These are phyloP conservation scores for Zymoseptoria pseudotritici DNA, from an alignment of 2,329 filamentous ascomycete genomes.

Conservation along the genomic window DNA sequence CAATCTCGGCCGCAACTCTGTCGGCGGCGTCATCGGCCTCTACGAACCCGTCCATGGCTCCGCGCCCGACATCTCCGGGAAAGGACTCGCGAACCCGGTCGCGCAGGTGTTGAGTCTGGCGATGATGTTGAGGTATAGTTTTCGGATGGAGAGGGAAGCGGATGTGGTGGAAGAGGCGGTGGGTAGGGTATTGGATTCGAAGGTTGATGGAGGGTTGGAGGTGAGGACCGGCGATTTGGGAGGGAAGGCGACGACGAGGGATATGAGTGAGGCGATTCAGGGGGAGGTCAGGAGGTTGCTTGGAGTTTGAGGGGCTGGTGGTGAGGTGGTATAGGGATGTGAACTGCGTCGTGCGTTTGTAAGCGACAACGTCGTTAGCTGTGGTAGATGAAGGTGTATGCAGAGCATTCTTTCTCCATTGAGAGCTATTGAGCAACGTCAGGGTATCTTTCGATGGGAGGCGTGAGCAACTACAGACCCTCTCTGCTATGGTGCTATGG, in stretches of 20 bases:
- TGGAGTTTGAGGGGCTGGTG: constrained; percentile 1
- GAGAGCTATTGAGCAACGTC: not conserved
- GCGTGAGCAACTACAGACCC: not conserved
- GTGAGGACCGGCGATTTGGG: constrained; percentile 49
- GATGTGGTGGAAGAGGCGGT: constrained; percentile 47
- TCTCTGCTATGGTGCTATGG: not conserved
- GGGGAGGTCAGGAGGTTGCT: constrained; percentile 21
- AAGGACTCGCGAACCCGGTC: constrained; percentile 27
- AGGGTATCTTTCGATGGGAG: not conserved
- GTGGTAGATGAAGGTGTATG: not conserved
- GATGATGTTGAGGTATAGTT: constrained; percentile 31
- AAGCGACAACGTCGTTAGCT: not conserved
- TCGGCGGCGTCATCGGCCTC: constrained; percentile 34
- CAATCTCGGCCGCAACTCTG: constrained; percentile 27
- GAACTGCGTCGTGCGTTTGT: not conserved
- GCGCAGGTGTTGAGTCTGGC: constrained; percentile 27
- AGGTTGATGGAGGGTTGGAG: constrained; percentile 46
- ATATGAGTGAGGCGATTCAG: constrained; percentile 38
- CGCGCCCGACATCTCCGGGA: constrained; percentile 29
- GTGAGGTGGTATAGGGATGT: not conserved
- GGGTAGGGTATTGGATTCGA: constrained; percentile 44
- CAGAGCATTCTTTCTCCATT: not conserved
- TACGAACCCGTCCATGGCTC: constrained; percentile 30
- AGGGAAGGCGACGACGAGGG: constrained; percentile 37
- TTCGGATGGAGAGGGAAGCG: constrained; percentile 27